Conservation (phyloP, 345 rosid genomes). For the Populus alba region DNA sequence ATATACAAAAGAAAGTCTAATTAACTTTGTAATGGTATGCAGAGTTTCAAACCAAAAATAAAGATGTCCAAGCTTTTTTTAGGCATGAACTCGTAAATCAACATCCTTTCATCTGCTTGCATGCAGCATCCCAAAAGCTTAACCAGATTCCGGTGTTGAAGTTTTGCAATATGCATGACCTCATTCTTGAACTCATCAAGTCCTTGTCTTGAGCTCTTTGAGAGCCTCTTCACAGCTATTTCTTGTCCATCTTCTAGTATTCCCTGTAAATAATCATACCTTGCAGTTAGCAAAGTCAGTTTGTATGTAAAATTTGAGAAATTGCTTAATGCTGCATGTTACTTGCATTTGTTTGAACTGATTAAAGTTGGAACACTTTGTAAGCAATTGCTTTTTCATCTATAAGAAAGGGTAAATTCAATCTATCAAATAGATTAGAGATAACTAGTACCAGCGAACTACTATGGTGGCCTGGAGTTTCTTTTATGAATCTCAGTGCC, state of each 20-base stretch:
- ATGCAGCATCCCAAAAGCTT: conserved; percentile 3
- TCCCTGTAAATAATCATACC: neutral
- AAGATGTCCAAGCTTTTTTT: neutral
- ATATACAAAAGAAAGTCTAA: no score
- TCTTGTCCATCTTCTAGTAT: neutral
- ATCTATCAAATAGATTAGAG: no score
- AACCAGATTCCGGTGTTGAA: conserved; percentile 3
- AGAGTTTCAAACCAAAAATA: neutral
- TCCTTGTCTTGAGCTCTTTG: neutral
- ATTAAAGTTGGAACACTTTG: no score
- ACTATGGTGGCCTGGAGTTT: no score
- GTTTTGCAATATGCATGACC: neutral
- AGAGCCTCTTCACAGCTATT: conserved; percentile 5
- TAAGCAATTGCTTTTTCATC: no score
- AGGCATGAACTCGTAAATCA: neutral
- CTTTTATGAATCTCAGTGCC: no score
- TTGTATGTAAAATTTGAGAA: no score
- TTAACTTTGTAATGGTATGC: neutral
- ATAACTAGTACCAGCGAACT: no score
- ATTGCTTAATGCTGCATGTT: no score
- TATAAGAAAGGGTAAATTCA: no score
- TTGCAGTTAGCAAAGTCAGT: no score
- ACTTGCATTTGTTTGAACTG: no score
- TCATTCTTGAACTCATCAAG: neutral
- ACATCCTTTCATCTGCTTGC: neutral